Base-by-base conservation (phyloP, 2,329 filamentous ascomycete genomes). In the Pseudogymnoascus sp. region DNA sequence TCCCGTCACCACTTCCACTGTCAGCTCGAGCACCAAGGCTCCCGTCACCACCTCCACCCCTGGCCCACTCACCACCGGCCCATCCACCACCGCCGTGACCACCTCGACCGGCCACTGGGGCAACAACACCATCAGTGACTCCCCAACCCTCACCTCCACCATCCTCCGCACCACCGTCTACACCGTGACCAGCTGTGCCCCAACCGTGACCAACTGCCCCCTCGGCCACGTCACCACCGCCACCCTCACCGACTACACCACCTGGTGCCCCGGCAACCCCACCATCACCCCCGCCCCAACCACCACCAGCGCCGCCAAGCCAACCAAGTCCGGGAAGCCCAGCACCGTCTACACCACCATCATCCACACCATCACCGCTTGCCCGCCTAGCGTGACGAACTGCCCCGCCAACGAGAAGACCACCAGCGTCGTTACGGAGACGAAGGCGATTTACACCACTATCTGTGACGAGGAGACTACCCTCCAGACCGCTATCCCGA, bases 361-460 rank as follows among this genome's bases (percentile, higher is more conserved):
- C 25, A 40, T 60, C 23, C 44, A 63, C 60, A 66, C 64, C 11
- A 59, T 66, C 16, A 65, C 64, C 36, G 34, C 28, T 5, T 66
- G 64, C 56, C 75, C 28, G 77, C 74, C 62, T 76, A 70, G 70
- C 11, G 72, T 78, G 2, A 69, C 67, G 11, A 66, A 77, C 72
- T 78, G 76, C 69, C 75, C 76, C 11, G 70, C 64, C 1, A 70
- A 28, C 14, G 44, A 50, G 44, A 25, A 50, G 44, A 68, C 36
- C 37, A 70, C 69, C 34, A 69, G 73, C 18, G 71, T 76, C 36
- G 74, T 72, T 14, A 78, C 77, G 5, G 72, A 76, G 69, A 71
- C 71, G 1, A 72, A 80, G 31, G 66, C 76, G 14, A 46, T 79
- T 36, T 79, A 77, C 67, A 80, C 78, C 6, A 81, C 79, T 10